These are phyloP conservation scores for Carallia pectinifolia DNA, from an alignment of 345 rosid genomes.

Conservation along the genomic window DNA sequence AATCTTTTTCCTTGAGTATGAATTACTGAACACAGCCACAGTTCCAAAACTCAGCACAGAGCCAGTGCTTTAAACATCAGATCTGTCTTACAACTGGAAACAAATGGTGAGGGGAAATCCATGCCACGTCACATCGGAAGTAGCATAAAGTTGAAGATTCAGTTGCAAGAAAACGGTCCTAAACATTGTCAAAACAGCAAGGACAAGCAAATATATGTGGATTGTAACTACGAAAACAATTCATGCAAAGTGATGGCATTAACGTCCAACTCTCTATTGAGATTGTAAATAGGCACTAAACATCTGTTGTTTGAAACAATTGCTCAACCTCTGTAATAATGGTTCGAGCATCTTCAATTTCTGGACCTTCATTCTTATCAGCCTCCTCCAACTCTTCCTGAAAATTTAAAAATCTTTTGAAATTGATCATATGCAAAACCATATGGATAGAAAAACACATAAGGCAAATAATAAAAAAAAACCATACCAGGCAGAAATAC, in stretches of 20 bases:
- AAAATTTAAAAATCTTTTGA: conserved; percentile 8
- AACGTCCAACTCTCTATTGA: neutral
- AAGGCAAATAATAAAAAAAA: neutral
- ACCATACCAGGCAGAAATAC: neutral
- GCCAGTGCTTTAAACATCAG: neutral
- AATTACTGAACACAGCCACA: neutral
- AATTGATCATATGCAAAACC: neutral
- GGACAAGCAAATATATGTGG: neutral
- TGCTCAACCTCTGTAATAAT: conserved; percentile 58
- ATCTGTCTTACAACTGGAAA: conserved; percentile 2
- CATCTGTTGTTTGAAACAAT: conserved; percentile 54
- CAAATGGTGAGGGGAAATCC: neutral
- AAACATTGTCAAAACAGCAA: neutral
- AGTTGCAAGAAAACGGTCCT: conserved; percentile 5
- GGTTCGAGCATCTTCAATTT: conserved; percentile 63
- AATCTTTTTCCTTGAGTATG: too few relatives aligned
- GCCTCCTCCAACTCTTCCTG: conserved; percentile 67
- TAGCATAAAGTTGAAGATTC: conserved; percentile 1
- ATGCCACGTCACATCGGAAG: neutral
- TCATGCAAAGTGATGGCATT: conserved; percentile 8
- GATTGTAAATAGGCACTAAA: conserved; percentile 22
- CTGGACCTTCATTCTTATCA: conserved; percentile 51
- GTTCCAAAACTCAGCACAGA: neutral
- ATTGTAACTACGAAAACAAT: conserved; percentile 7
- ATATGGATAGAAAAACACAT: neutral